These are phyloP conservation scores for Pseudopyrenochaeta lycopersici DNA, from an alignment of 2,329 filamentous ascomycete genomes.

Conservation along the genomic window DNA sequence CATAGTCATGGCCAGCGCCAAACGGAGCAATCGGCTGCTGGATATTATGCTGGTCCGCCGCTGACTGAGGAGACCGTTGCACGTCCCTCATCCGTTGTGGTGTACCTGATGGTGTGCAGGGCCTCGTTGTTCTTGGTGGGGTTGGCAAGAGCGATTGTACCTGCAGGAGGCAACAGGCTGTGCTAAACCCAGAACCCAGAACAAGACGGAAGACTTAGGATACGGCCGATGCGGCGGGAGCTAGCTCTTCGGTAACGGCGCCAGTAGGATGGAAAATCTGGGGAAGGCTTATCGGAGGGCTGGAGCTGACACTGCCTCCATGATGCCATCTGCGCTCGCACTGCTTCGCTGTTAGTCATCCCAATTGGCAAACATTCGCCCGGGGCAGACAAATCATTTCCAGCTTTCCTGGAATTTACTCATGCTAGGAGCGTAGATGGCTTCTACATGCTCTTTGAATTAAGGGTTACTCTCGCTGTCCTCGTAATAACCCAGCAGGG, in stretches of 20 bases:
- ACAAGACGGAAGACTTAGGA: slow-evolving; percentile 22
- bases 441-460: too few species aligned
- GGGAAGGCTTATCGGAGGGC: slow-evolving; percentile 32
- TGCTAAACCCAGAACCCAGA: slow-evolving; percentile 25
- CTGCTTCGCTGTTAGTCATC: slow-evolving; percentile 31
- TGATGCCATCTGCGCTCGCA: slow-evolving; percentile 9
- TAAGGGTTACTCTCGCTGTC: too few species aligned
- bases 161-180: slow-evolving; percentile 40
- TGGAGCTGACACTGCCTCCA: slow-evolving; percentile 21
- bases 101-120: slow-evolving; percentile 26
- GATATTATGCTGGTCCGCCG: slow-evolving; percentile 4
- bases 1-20: background rate
- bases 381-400: background rate
- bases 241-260: slow-evolving; percentile 31
- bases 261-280: slow-evolving; percentile 42
- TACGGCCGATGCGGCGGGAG: slow-evolving; percentile 33
- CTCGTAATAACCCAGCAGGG: too few species aligned
- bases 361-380: slow-evolving; percentile 16
- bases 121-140: slow-evolving; percentile 20
- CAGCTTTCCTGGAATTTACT: background rate
- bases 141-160: slow-evolving; percentile 37
- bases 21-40: background rate
- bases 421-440: too few species aligned
- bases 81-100: slow-evolving; percentile 13
- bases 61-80: slow-evolving; percentile 8